Conservation (phyloP, 2,329 filamentous ascomycete genomes). For the Cercospora sojina region DNA sequence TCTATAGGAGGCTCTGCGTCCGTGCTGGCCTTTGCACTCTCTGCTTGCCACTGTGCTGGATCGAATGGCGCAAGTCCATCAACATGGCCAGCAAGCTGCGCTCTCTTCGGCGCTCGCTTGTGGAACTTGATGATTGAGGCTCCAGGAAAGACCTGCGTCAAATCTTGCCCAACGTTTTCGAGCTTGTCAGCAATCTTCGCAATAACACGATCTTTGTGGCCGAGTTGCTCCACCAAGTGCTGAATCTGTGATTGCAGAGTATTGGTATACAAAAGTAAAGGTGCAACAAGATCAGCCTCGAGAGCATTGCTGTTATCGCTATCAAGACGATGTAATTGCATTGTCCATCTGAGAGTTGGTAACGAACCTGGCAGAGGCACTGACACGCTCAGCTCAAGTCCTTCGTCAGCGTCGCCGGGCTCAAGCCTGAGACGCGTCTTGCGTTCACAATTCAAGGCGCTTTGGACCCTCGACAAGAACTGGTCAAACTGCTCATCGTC, state of each 20-base stretch:
- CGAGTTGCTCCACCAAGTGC: conserved; percentile 51
- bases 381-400: conserved; percentile 55
- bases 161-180: conserved; percentile 55
- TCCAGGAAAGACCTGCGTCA: conserved; percentile 58
- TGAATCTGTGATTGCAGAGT: conserved; percentile 50
- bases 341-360: conserved; percentile 63
- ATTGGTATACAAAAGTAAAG: conserved; percentile 52
- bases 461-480: conserved; percentile 63
- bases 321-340: conserved; percentile 50
- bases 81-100: conserved; percentile 55
- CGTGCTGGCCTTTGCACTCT: not conserved
- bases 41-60: conserved; percentile 43
- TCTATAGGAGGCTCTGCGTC: conserved; percentile 11
- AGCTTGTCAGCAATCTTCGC: conserved; percentile 59
- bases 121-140: conserved; percentile 48
- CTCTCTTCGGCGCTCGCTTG: conserved; percentile 47
- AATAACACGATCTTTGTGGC: conserved; percentile 60
- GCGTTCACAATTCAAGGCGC: conserved; percentile 46
- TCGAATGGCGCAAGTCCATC: conserved; percentile 57
- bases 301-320: conserved; percentile 38
- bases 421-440: conserved; percentile 39
- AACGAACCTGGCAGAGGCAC: conserved; percentile 64
- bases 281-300: conserved; percentile 53
- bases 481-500: conserved; percentile 65
- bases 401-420: conserved; percentile 31